Evolutionary conservation across 2,329 filamentous ascomycete species (phyloP), one percentile per base, ranked within the genome.

Genomic region (Phoma sp.): DNA sequence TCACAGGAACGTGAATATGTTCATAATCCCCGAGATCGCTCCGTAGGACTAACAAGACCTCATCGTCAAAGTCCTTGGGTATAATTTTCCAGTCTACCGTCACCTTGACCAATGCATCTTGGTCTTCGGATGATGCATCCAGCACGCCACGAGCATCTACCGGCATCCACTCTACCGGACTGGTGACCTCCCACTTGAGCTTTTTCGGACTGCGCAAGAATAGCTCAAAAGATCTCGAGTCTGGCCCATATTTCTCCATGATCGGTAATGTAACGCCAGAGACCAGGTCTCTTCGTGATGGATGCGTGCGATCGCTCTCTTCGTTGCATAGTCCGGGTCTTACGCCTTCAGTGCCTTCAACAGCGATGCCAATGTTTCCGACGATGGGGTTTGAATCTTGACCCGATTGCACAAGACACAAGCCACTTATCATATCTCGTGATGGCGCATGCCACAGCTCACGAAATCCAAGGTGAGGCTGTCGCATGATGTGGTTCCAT

Each of bases 221-320:
- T 23, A 40, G n/a, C 37, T 40, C 37, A 18, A 40, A 40, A 6
- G n/a, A 2, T n/a, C 37, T 18, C 23, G n/a, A 12, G 14, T 40
- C 12, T 9, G 23, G 14, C 7, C 37, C 37, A 18, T 28, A 40
- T 10, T 5, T 14, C n/a, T 40, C 37, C 37, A 40, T 29, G 1
- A 18, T 23, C n/a, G 37, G 37, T 18, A 40, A n/a, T n/a, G 37
- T 40, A 26, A 40, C 37, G 23, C 37, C 37, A 28, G 37, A 12
- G 2, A 40, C 23, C 10, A 40, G n/a, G 23, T 40, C 37, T 7
- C 23, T 25, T 12, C 37, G 23, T n/a, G 37, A 40, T n/a, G 37
- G 37, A 28, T 40, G 37, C n/a, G 37, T 40, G 37, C 37, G 37
- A 18, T 40, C 37, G 23, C 37, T 40, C 37, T 40, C 37, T 23